Base-by-base conservation (phyloP, 768 basidiomycete genomes). In the Wakefieldia striispora region DNA sequence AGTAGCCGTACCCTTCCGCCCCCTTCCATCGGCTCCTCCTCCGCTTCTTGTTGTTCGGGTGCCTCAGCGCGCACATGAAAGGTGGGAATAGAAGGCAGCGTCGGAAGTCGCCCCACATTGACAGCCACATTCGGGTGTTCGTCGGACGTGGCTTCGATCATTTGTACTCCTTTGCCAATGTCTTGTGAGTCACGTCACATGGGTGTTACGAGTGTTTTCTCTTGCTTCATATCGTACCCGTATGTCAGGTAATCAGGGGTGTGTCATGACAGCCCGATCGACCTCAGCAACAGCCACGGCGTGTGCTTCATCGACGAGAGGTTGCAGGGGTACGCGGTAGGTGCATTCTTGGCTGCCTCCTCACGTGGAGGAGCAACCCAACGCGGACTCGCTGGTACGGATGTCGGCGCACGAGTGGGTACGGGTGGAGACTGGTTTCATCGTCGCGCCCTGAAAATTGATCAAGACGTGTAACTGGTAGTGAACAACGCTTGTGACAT, bases 291-390 rank as follows among this genome's bases (percentile, higher is more conserved):
- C 26, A 11, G 31, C 17, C 38, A 42, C 51, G 13, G 6, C 13
- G 16, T 50, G 55, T 21, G 43, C 51, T 20, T 57, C 56, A 12
- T 61, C 56, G 0, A 51, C 31, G 10, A 70, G 66, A 36, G 56
- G 66, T 33, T 69, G 62, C 4, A 66, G 49, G 34, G 64, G 55
- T 20, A 49, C n/a, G 47, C 9, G 1, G 75, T 68, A 11, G 76
- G 67, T n/a, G 74, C 70, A 1, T 80, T 76, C 64, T 81, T 85
- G 40, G 71, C 71, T 5, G 74, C 61, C 60, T 87, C 86, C 68
- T 76, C 83, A 36, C 89, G 75, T 8, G 91, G 90, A 42, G 87
- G 88, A 3, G 76, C 89, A 20, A 86, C 77, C 5, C 90, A 79
- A 37, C 86, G 81, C 37, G 90, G 89, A 16, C 74, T 83, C 13